Percentiles rank a stretch among this genome's conserved stretches.
These are phyloP conservation scores for Lepidium aucheri DNA, from an alignment of 345 rosid species.

Conservation along the genomic window DNA sequence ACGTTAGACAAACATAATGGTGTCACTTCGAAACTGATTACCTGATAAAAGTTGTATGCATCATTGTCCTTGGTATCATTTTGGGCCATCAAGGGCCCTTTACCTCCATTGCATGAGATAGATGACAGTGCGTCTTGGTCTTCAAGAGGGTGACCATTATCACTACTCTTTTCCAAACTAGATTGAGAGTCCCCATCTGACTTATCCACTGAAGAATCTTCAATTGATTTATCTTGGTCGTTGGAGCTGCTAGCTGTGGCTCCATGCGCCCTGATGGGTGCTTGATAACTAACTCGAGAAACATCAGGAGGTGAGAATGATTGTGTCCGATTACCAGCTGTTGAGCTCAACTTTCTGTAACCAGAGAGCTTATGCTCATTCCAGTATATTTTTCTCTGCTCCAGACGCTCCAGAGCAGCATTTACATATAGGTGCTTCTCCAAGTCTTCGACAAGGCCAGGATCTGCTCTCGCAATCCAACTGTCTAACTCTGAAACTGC, in stretches of 20 bases:
- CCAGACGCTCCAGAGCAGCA: constrained; percentile 73
- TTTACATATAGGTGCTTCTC: constrained; percentile 92
- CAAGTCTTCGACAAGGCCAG: constrained; percentile 82
- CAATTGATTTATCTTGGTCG: constrained; percentile 22
- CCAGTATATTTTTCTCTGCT: constrained; percentile 76
- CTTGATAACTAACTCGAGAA: constrained; percentile 24
- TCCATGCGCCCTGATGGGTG: constrained; percentile 14
- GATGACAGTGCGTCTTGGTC: constrained; percentile 29
- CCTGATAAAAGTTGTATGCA: constrained; percentile 83
- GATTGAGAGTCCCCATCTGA: constrained; percentile 27
- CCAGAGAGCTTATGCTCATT: constrained; percentile 40
- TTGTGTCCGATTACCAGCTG: constrained; percentile 17
- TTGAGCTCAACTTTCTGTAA: constrained; percentile 19
- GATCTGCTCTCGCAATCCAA: constrained; percentile 82
- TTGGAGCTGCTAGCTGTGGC: constrained; percentile 14
- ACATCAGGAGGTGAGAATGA: constrained; percentile 20
- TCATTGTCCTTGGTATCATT: constrained; percentile 38
- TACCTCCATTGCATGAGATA: constrained; percentile 39
- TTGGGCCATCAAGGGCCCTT: constrained; percentile 22
- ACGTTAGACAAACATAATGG: background rate
- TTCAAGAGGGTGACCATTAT: constrained; percentile 28
- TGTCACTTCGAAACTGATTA: constrained; percentile 19
- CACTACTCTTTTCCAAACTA: constrained; percentile 32
- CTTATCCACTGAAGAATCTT: constrained; percentile 20
- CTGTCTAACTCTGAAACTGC: constrained; percentile 82